These are phyloP conservation scores for Linderina pennispora DNA, from an alignment of 192 early-diverging fungal genomes.

Conservation along the genomic window DNA sequence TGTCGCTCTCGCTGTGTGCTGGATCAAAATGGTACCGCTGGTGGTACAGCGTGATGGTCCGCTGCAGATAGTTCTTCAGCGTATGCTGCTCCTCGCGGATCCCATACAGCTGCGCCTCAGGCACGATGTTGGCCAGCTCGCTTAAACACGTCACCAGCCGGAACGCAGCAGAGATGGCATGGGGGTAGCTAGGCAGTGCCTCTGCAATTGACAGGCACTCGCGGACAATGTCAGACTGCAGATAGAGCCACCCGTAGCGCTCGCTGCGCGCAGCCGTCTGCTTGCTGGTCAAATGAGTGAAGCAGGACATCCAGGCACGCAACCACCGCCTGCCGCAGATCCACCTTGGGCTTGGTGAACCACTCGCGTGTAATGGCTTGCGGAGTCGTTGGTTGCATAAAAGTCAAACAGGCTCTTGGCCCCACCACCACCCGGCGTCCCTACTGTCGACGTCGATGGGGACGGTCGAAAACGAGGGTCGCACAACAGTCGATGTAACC, in stretches of 20 bases:
- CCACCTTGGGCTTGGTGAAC: conserved; percentile 9
- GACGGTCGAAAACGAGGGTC: too few relatives aligned
- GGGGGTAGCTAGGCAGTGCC: conserved; percentile 37
- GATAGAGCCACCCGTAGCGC: conserved; percentile 25
- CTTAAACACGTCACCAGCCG: conserved; percentile 30
- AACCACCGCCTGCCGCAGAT: conserved; percentile 13
- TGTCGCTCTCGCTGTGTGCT: background rate
- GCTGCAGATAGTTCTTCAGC: conserved; percentile 21
- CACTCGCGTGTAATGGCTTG: conserved; percentile 9
- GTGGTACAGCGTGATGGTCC: conserved; percentile 20
- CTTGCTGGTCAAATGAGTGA: conserved; percentile 9
- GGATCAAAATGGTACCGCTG: conserved; percentile 17
- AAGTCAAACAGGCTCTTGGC: conserved; percentile 8
- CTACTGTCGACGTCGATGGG: too few relatives aligned
- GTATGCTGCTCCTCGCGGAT: conserved; percentile 37
- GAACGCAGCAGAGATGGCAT: conserved; percentile 28
- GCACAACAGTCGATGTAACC: conserved; percentile 1
- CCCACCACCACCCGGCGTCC: too few relatives aligned
- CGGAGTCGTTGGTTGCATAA: background rate
- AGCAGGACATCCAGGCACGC: conserved; percentile 29
- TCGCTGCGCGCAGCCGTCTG: too few relatives aligned
- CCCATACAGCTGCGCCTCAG: conserved; percentile 9
- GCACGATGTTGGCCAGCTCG: conserved; percentile 7
- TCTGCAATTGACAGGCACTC: conserved; percentile 35
- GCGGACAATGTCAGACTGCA: conserved; percentile 37